phyloP scores from a whole-genome alignment of 1,284 basidiomycete species.

The Puccinia brachypodii region DNA sequence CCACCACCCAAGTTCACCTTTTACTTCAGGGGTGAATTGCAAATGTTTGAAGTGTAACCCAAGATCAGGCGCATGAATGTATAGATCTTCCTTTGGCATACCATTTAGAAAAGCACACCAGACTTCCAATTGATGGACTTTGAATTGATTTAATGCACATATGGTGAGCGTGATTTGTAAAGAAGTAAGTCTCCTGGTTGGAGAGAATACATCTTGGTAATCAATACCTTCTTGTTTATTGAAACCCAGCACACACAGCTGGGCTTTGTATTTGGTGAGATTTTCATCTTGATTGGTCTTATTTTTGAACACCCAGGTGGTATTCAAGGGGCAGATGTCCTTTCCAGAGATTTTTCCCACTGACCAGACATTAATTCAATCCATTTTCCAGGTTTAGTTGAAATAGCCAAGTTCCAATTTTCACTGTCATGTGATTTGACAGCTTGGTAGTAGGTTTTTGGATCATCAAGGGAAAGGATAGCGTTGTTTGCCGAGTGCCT shows the following conservation, averaged over 20 bases:
- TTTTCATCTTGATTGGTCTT: constrained; percentile 12
- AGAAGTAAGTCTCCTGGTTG: background rate
- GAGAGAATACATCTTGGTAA: constrained; percentile 10
- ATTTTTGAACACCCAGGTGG: constrained; percentile 11
- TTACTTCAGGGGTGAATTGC: too few relatives aligned
- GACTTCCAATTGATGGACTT: constrained; percentile 18
- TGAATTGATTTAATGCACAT: background rate
- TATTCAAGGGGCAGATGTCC: background rate
- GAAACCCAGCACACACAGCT: background rate
- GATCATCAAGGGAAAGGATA: too few relatives aligned
- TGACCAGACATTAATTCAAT: too few relatives aligned
- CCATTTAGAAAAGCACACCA: background rate
- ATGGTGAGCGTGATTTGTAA: background rate
- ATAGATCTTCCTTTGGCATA: background rate
- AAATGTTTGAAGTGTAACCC: too few relatives aligned
- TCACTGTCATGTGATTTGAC: too few relatives aligned
- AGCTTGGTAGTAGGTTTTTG: too few relatives aligned
- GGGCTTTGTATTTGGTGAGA: constrained; percentile 10
- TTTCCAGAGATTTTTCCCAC: too few relatives aligned
- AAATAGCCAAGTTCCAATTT: too few relatives aligned
- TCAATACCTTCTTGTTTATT: constrained; percentile 1
- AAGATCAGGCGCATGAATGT: background rate
- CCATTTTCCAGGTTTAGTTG: too few relatives aligned
- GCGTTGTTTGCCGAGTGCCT: too few relatives aligned
- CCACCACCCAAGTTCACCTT: too few relatives aligned